Evolutionary conservation across 2,329 filamentous ascomycete genomes (phyloP).

Genomic region (Mycogone perniciosa): DNA sequence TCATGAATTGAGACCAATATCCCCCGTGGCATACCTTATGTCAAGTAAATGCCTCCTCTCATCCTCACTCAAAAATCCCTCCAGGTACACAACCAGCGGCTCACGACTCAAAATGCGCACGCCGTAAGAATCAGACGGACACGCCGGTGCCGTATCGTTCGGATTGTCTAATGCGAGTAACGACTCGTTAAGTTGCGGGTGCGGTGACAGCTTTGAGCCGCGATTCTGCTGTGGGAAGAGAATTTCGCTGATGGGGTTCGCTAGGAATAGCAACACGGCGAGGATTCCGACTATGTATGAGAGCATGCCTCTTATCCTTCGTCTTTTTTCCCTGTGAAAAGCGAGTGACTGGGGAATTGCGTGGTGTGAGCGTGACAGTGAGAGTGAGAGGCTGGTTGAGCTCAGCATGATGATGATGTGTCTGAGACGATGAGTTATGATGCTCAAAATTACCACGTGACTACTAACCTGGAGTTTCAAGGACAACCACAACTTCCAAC

Average conservation of each 20-base stretch:
- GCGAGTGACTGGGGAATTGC: too few species aligned
- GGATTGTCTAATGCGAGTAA: conserved; percentile 42
- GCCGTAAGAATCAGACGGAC: conserved; percentile 36
- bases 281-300: conserved; percentile 39
- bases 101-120: conserved; percentile 43
- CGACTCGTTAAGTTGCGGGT: conserved; percentile 44
- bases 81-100: conserved; percentile 48
- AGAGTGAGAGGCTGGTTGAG: too few species aligned
- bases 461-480: too few species aligned
- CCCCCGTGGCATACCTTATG: conserved; percentile 38
- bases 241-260: conserved; percentile 36
- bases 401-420: too few species aligned
- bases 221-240: conserved; percentile 23
- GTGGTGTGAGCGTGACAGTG: too few species aligned
- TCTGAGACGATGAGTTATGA: too few species aligned
- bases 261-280: conserved; percentile 37
- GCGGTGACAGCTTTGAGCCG: conserved; percentile 25
- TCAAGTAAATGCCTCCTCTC: conserved; percentile 44
- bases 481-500: too few species aligned
- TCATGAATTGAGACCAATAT: neutral
- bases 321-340: too few species aligned
- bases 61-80: conserved; percentile 40
- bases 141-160: conserved; percentile 31
- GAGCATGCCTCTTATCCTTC: conserved; percentile 29
- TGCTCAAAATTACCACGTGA: too few species aligned